Evolutionary conservation across 2,329 filamentous ascomycete species (phyloP), one percentile per base, ranked within the genome.

Genomic region (Fusarium lateritium): DNA sequence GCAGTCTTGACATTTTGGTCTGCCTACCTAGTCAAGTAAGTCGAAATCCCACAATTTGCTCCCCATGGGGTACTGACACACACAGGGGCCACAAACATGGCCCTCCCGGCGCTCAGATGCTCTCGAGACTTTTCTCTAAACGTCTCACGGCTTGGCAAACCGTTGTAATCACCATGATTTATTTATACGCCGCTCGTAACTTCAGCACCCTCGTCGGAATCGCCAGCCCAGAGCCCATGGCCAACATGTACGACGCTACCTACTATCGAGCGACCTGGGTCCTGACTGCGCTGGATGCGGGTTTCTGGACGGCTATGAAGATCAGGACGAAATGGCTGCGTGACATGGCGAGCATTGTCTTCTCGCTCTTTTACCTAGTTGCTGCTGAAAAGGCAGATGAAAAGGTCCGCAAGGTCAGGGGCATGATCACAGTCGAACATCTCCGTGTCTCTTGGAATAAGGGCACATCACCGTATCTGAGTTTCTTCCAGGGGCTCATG

Each of bases 211-310:
- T 99, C 7, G 88, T 97, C 60, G 93, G 94, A 5, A 88, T 99
- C 52, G 94, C 97, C 72, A 94, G 92, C 70, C 95, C 96, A 6
- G 96, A 99, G 75, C 96, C 96, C 21, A 86, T 99, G 76, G 92
- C 94, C 31, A 97, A 97, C 76, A 91, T 98, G 78, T 99, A 99
- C 82, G 94, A 93, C 56, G 86, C 93, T 52, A 90, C 92, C 28
- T 99, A 97, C 82, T 99, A 97, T 79, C 91, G 96, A 49, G 96
- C 96, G 56, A 99, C 96, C 77, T 99, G 96, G 96, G 89, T 98
- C 17, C 90, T 96, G 54, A 99, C 96, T 0, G 96, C 94, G 0
- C 82, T 99, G 64, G 96, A 99, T 75, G 96, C 96, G 7, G 96
- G 96, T 2, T 99, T 98, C 79, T 99, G 96, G 96, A 97, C 94